Conservation (phyloP, 2,329 filamentous ascomycete genomes). For the Mariannaea sp. region DNA sequence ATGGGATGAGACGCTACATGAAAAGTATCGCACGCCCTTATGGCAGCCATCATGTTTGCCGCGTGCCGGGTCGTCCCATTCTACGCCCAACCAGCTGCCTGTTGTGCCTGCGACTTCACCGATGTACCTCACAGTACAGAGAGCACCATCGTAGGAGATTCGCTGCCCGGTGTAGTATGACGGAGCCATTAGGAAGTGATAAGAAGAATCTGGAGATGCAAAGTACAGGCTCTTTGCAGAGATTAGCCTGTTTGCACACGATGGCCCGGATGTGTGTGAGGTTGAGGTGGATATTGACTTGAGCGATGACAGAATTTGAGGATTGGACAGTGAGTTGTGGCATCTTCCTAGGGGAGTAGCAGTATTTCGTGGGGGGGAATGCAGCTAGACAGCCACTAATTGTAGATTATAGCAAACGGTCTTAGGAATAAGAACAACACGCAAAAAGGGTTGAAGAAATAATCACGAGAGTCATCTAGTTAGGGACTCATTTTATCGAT, state of each 20-base stretch:
- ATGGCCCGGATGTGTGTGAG: background rate
- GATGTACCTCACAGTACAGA: slow-evolving; percentile 85
- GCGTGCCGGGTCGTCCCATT: slow-evolving; percentile 88
- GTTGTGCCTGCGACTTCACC: slow-evolving; percentile 77
- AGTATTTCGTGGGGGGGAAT: too few relatives aligned
- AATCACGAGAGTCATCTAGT: too few relatives aligned
- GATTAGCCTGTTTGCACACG: background rate
- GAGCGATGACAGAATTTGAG: slow-evolving; percentile 31
- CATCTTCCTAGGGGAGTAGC: too few relatives aligned
- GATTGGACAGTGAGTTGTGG: background rate
- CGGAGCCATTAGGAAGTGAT: slow-evolving; percentile 43
- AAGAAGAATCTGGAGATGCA: background rate
- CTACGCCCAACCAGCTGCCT: slow-evolving; percentile 87
- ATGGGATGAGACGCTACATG: slow-evolving; percentile 68
- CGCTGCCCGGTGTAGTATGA: slow-evolving; percentile 68
- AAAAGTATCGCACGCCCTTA: slow-evolving; percentile 79
- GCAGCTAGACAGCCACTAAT: too few relatives aligned
- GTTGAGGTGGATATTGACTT: too few relatives aligned
- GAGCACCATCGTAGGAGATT: slow-evolving; percentile 74
- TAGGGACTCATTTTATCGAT: too few relatives aligned
- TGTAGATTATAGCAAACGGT: too few relatives aligned
- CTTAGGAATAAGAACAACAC: too few relatives aligned
- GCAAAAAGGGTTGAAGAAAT: too few relatives aligned
- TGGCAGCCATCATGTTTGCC: slow-evolving; percentile 92
- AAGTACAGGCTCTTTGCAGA: background rate